Percentiles rank a stretch among this genome's conserved stretches.
Conservation (phyloP, 2,329 filamentous ascomycete species). For the Trichocomaceae sp. region DNA sequence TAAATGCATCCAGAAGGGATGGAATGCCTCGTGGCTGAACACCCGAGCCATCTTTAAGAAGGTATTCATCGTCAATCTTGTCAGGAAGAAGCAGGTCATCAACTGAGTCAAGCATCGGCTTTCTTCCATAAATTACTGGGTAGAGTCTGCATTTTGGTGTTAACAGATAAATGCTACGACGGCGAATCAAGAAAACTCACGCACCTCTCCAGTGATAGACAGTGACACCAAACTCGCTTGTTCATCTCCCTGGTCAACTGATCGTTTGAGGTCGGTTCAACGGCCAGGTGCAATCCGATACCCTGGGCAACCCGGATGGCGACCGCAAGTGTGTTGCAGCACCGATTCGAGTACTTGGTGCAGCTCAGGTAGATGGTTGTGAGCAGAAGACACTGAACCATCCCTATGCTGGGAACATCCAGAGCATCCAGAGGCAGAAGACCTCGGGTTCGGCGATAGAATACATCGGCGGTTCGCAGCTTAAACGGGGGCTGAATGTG, state of each 20-base stretch:
- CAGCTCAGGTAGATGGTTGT: slow-evolving; percentile 47
- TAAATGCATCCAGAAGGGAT: background rate
- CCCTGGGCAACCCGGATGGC: slow-evolving; percentile 45
- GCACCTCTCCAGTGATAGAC: slow-evolving; percentile 16
- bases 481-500: slow-evolving; percentile 35
- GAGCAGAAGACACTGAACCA: slow-evolving; percentile 44
- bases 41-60: background rate
- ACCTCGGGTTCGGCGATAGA: slow-evolving; percentile 40
- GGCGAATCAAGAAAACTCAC: too few relatives aligned
- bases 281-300: slow-evolving; percentile 40
- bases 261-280: slow-evolving; percentile 23
- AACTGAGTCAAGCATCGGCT: background rate
- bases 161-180: too few relatives aligned
- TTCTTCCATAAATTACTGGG: background rate
- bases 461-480: slow-evolving; percentile 36
- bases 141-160: too few relatives aligned
- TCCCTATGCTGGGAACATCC: slow-evolving; percentile 38
- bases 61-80: background rate
- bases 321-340: slow-evolving; percentile 45
- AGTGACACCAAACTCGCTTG: slow-evolving; percentile 31
- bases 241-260: slow-evolving; percentile 14
- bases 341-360: slow-evolving; percentile 43
- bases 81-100: background rate
- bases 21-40: background rate
- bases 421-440: slow-evolving; percentile 40